Percentiles rank a stretch among this genome's conserved stretches.
These are phyloP conservation scores for Blastobotrys robertii DNA, from an alignment of 805 yeast genomes.

Conservation along the genomic window DNA sequence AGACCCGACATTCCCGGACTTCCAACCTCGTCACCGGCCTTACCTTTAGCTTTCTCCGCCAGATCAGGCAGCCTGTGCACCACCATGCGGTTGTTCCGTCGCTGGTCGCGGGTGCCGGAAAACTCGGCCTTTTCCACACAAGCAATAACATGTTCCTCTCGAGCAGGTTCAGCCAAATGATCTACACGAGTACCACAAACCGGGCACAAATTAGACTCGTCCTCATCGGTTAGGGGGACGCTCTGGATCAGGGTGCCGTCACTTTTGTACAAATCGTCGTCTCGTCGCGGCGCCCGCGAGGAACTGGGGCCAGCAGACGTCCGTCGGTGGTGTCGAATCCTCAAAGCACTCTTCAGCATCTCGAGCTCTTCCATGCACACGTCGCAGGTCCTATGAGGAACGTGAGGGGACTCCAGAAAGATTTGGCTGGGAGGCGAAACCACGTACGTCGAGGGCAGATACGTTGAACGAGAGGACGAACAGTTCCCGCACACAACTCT, in stretches of 20 bases:
- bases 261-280: background rate
- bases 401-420: slow-evolving; percentile 40
- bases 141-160: slow-evolving; percentile 58
- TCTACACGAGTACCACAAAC: slow-evolving; percentile 27
- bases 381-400: slow-evolving; percentile 66
- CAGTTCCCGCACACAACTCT: slow-evolving; percentile 66
- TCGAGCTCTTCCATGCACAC: slow-evolving; percentile 55
- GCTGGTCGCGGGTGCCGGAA: slow-evolving; percentile 49
- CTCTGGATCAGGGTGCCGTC: slow-evolving; percentile 15
- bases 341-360: slow-evolving; percentile 15
- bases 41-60: slow-evolving; percentile 24
- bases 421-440: slow-evolving; percentile 44
- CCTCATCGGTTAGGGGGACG: slow-evolving; percentile 16
- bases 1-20: slow-evolving; percentile 21
- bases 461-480: slow-evolving; percentile 42
- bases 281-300: background rate
- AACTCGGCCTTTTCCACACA: slow-evolving; percentile 56
- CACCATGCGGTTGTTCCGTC: slow-evolving; percentile 71
- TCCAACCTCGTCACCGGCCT: slow-evolving; percentile 26
- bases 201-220: slow-evolving; percentile 30
- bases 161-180: slow-evolving; percentile 26
- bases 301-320: background rate
- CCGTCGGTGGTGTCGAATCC: slow-evolving; percentile 1
- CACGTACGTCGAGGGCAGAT: slow-evolving; percentile 50
- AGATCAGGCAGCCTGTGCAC: slow-evolving; percentile 41